Conservation (phyloP, 2,329 filamentous ascomycete genomes). For the Simplicillium sp. region DNA sequence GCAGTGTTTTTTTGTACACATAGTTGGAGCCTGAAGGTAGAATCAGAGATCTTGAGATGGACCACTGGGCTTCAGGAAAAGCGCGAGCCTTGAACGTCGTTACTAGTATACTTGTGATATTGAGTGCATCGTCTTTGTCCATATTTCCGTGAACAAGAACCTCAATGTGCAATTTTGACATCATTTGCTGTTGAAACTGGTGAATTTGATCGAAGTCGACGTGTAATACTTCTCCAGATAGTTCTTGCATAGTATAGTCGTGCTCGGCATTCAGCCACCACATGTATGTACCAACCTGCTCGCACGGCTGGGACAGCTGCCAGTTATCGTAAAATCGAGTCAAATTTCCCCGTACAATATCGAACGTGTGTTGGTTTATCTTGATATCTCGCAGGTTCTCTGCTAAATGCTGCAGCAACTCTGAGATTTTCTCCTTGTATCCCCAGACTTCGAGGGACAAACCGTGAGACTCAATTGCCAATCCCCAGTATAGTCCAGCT, state of each 20-base stretch:
- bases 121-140: constrained; percentile 85
- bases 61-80: constrained; percentile 71
- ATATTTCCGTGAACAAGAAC: constrained; percentile 84
- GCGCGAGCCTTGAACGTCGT: constrained; percentile 63
- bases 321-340: constrained; percentile 73
- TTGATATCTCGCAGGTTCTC: constrained; percentile 75
- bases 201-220: constrained; percentile 68
- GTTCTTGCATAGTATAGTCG: constrained; percentile 70
- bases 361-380: constrained; percentile 75
- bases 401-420: constrained; percentile 83
- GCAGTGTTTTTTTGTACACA: constrained; percentile 69
- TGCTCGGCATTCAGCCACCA: constrained; percentile 70
- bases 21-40: constrained; percentile 75
- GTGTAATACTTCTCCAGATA: constrained; percentile 64
- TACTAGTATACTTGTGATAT: constrained; percentile 75
- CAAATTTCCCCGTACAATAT: constrained; percentile 81
- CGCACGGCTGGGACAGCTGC: constrained; percentile 80
- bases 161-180: constrained; percentile 81
- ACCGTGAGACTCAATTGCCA: constrained; percentile 64
- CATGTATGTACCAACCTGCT: constrained; percentile 76
- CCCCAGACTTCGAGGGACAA: constrained; percentile 72
- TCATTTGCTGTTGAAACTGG: constrained; percentile 68
- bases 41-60: constrained; percentile 65
- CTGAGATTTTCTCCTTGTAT: constrained; percentile 93
- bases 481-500: constrained; percentile 74